These are phyloP conservation scores for Hypomontagnella submonticulosa DNA, from an alignment of 495 filamentous ascomycete species.

Conservation along the genomic window DNA sequence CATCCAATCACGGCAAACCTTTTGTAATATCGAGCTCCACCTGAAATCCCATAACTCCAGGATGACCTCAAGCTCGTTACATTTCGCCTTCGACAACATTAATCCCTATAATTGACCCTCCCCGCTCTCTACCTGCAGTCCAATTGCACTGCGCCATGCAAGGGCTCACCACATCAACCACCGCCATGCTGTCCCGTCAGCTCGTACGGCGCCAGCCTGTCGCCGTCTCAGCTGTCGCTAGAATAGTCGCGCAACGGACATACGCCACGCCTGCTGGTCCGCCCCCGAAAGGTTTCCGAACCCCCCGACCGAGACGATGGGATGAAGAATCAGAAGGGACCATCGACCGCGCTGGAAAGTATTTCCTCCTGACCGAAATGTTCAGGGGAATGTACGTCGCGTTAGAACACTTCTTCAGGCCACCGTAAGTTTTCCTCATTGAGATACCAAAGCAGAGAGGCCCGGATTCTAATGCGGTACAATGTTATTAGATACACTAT, in stretches of 20 bases:
- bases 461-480: constrained; percentile 1
- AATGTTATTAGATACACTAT: constrained; percentile 82
- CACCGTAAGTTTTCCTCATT: constrained; percentile 77
- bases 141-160: constrained; percentile 48
- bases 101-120: constrained; percentile 30
- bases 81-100: constrained; percentile 32
- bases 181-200: constrained; percentile 53
- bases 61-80: constrained; percentile 38
- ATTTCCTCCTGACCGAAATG: constrained; percentile 96
- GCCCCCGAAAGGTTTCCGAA: constrained; percentile 80
- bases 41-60: constrained; percentile 43
- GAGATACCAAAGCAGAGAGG: not conserved
- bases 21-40: constrained; percentile 50
- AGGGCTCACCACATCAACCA: constrained; percentile 49
- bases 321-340: constrained; percentile 75
- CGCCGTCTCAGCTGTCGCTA: constrained; percentile 36
- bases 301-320: constrained; percentile 73
- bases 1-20: constrained; percentile 42
- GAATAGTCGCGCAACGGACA: constrained; percentile 58
- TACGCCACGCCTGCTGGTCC: constrained; percentile 83
- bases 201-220: constrained; percentile 47
- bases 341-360: constrained; percentile 85
- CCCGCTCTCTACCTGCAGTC: constrained; percentile 31
- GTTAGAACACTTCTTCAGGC: constrained; percentile 96
- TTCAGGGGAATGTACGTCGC: constrained; percentile 96